Conservation (phyloP, 73 alveolate genomes). For the Symbiodinium pilosum region DNA sequence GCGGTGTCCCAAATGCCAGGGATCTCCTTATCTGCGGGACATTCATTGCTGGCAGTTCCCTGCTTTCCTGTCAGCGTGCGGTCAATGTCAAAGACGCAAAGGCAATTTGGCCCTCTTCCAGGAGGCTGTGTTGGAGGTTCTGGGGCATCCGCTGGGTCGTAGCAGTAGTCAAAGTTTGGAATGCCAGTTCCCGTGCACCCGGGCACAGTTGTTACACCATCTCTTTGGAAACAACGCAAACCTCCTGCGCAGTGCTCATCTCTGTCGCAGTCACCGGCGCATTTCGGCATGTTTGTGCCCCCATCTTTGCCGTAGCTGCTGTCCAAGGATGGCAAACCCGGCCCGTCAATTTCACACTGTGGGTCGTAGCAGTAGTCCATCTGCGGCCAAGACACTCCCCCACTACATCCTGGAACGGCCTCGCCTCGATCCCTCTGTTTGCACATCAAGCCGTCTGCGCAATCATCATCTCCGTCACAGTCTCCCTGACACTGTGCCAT, state of each 20-base stretch:
- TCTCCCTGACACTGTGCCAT: constrained; percentile 77
- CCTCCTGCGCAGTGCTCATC: constrained; percentile 46
- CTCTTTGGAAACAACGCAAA: constrained; percentile 35
- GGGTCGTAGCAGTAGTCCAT: constrained; percentile 78
- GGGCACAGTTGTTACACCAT: background rate
- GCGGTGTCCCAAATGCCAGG: constrained; percentile 59
- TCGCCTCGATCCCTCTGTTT: background rate
- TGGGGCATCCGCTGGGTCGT: constrained; percentile 12
- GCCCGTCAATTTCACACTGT: background rate
- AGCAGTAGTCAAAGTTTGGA: constrained; percentile 37
- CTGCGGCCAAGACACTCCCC: constrained; percentile 10
- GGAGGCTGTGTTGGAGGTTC: background rate
- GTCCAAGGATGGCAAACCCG: constrained; percentile 44
- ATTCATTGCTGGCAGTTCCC: background rate
- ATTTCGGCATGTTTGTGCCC: constrained; percentile 30
- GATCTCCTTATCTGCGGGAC: constrained; percentile 46
- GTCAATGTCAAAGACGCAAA: constrained; percentile 1
- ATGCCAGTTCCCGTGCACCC: constrained; percentile 51
- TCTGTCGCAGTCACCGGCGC: constrained; percentile 60
- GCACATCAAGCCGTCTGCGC: background rate
- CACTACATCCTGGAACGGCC: constrained; percentile 55
- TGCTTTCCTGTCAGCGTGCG: background rate
- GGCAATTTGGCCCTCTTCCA: background rate
- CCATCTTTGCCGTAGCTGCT: constrained; percentile 40
- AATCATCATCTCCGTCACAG: constrained; percentile 49